Conservation (phyloP, 345 rosid species). For the Geranium brycei region DNA sequence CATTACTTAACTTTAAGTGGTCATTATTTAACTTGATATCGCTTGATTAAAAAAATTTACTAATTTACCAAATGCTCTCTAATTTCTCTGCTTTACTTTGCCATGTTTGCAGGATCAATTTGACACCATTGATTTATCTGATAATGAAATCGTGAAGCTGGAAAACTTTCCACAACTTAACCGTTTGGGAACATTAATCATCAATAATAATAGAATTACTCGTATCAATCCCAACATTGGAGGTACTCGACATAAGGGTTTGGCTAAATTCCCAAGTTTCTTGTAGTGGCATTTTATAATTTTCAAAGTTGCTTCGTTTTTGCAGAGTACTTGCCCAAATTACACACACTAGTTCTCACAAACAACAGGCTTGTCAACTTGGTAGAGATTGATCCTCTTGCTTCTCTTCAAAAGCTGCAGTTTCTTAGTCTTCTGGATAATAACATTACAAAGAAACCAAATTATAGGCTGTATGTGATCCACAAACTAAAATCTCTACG, state of each 20-base stretch:
- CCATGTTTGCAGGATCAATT: slow-evolving; percentile 72
- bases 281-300: neutral
- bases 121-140: slow-evolving; percentile 91
- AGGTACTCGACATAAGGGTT: slow-evolving; percentile 26
- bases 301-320: slow-evolving; percentile 5
- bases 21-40: neutral
- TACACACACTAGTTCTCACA: slow-evolving; percentile 80
- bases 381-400: slow-evolving; percentile 90
- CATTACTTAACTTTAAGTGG: neutral
- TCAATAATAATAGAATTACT: slow-evolving; percentile 87
- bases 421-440: slow-evolving; percentile 88
- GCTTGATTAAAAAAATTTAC: neutral
- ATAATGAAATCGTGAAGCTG: slow-evolving; percentile 97
- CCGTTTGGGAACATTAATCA: slow-evolving; percentile 77
- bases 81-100: neutral
- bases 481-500: slow-evolving; percentile 76
- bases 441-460: slow-evolving; percentile 78
- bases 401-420: slow-evolving; percentile 76
- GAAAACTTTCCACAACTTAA: slow-evolving; percentile 82
- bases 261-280: neutral
- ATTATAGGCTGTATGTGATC: slow-evolving; percentile 84
- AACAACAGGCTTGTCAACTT: slow-evolving; percentile 97
- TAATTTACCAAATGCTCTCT: neutral
- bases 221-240: slow-evolving; percentile 85
- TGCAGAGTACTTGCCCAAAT: slow-evolving; percentile 79